Evolutionary conservation across 352 stramenopile genomes (phyloP).

Genomic region (Elongisporangium prolatum): DNA sequence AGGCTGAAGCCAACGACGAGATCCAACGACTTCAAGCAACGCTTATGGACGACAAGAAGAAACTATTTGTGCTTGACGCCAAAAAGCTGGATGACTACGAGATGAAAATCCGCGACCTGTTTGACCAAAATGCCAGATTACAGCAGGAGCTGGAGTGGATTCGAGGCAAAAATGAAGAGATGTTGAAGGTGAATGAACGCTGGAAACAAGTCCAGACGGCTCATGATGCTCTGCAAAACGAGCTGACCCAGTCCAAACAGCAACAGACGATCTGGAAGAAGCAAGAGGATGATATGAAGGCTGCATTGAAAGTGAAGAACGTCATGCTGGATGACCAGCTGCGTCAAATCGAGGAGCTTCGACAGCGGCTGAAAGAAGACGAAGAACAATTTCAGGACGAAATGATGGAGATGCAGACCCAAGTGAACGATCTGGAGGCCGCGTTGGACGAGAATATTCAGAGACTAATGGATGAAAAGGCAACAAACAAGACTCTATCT

Average conservation of each 20-base stretch:
- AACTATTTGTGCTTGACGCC: constrained; percentile 37
- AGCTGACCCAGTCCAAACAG: constrained; percentile 21
- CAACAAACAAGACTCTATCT: constrained; percentile 24
- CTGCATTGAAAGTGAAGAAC: constrained; percentile 64
- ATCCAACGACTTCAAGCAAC: constrained; percentile 36
- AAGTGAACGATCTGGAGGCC: constrained; percentile 59
- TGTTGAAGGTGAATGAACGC: constrained; percentile 16
- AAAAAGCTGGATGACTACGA: constrained; percentile 40
- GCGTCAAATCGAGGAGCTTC: constrained; percentile 46
- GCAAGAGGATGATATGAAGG: constrained; percentile 48
- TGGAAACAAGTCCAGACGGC: constrained; percentile 17
- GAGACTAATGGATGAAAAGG: constrained; percentile 26
- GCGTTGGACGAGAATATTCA: constrained; percentile 54
- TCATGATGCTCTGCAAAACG: constrained; percentile 11
- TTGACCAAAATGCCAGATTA: constrained; percentile 16
- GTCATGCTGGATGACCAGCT: constrained; percentile 66
- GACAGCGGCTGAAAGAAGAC: constrained; percentile 15
- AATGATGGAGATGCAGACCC: constrained; percentile 34
- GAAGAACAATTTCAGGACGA: constrained; percentile 48
- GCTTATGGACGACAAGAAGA: constrained; percentile 44
- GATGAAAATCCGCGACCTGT: constrained; percentile 24
- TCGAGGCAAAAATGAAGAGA: constrained; percentile 13
- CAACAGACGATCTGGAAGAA: constrained; percentile 21
- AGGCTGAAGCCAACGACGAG: constrained; percentile 34
- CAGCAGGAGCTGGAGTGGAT: constrained; percentile 25